phyloP scores from a whole-genome alignment of 306 rosid species.

The Betula pendula region DNA sequence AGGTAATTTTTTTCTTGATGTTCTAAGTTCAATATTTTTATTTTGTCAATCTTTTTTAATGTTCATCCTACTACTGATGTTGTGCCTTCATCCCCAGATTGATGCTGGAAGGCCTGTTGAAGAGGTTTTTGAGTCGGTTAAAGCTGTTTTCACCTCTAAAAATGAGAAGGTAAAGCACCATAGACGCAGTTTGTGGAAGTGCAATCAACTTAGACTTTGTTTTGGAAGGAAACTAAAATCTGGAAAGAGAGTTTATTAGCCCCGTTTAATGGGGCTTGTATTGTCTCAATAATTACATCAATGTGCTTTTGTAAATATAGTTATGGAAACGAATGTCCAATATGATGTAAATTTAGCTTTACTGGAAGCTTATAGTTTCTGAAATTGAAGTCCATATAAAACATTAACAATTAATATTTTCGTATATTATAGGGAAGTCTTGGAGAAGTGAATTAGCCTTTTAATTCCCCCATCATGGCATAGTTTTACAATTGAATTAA shows the following conservation, averaged over 20 bases:
- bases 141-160: slow-evolving; percentile 71
- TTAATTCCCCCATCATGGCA: too few species aligned
- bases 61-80: slow-evolving; percentile 11
- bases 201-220: slow-evolving; percentile 42
- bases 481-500: neutral
- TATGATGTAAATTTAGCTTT: slow-evolving; percentile 11
- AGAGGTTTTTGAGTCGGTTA: slow-evolving; percentile 83
- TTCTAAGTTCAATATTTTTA: slow-evolving; percentile 2
- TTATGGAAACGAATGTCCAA: slow-evolving; percentile 1
- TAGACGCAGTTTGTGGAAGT: slow-evolving; percentile 38
- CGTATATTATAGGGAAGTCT: too few species aligned
- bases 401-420: neutral
- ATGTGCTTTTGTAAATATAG: slow-evolving; percentile 30
- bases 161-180: slow-evolving; percentile 75
- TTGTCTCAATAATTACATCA: slow-evolving; percentile 19
- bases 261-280: slow-evolving; percentile 26
- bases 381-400: neutral
- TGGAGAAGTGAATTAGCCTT: too few species aligned
- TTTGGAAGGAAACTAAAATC: slow-evolving; percentile 32
- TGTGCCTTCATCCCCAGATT: slow-evolving; percentile 50
- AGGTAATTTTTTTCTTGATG: slow-evolving; percentile 50
- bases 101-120: slow-evolving; percentile 78
- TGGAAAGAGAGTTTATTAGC: slow-evolving; percentile 14
- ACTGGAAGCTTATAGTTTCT: slow-evolving; percentile 1
- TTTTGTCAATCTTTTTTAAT: slow-evolving; percentile 18